Base-by-base conservation (phyloP, 192 early-diverging fungal genomes). In the Ambispora gerdemannii region DNA sequence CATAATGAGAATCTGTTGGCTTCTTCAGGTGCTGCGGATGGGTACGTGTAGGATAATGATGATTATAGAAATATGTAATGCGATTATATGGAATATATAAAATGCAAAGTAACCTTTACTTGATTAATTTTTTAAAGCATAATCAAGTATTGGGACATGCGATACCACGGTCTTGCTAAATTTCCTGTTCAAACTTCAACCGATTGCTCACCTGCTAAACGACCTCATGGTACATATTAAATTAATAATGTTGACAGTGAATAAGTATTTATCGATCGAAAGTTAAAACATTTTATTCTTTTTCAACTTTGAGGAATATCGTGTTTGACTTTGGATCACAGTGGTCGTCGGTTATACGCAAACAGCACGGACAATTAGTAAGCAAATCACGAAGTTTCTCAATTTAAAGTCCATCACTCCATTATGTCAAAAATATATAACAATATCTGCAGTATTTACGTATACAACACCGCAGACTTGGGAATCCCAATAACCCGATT, bases 101-200 rank as follows among this genome's bases (percentile, higher is more conserved):
- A 31, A n/a, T 55, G 7, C 55, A 35, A 11, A 6, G 52, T 32
- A 10, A 34, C 32, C 55, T 47, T 33, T 3, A 10, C 31, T 33
- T 43, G 38, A 43, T 43, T n/a, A n/a, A n/a, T 53, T 19, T 19
- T 7, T 62, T 32, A 33, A 20, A 88, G 87, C 25, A 71, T 83
- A 25, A 78, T 95, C 24, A 91, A 89, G 76, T 80, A 87, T 50
- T 95, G 93, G 93, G 93, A 95, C 64, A 72, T 89, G 62, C 74
- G 93, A 15, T 79, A 77, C 43, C 72, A 66, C 4, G 71, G 71
- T 2, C 70, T 74, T 10, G 49, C 34, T 51, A 72, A n/a, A 31
- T 69, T 17, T 80, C 81, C 76, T 66, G 24, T 75, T 70, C 24
- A 82, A 79, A 56, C 74, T 53, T 58, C 79, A 32, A 53, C 68